phyloP scores from a whole-genome alignment of 495 filamentous ascomycete species.

The Neurospora sp. region DNA sequence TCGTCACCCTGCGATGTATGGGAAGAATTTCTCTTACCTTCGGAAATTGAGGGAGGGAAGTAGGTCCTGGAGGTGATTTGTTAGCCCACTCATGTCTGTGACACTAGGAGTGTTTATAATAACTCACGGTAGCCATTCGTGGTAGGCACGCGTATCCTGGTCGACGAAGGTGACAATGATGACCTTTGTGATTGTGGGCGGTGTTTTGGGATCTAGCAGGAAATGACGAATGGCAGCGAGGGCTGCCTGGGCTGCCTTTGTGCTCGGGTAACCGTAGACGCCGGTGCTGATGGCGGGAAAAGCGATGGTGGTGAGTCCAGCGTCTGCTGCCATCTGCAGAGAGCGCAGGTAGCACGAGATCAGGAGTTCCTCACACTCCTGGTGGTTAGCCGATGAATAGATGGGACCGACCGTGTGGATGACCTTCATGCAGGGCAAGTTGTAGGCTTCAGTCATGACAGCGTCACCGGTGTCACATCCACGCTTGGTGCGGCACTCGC shows the following conservation, averaged over 20 bases:
- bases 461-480: slow-evolving; percentile 73
- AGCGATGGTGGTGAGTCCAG: slow-evolving; percentile 59
- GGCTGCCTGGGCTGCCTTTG: slow-evolving; percentile 58
- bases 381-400: slow-evolving; percentile 41
- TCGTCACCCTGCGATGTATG: background rate
- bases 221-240: slow-evolving; percentile 60
- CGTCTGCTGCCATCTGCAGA: slow-evolving; percentile 59
- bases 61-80: background rate
- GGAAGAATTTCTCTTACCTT: background rate
- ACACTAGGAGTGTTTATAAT: background rate
- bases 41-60: background rate
- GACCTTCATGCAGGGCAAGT: slow-evolving; percentile 63
- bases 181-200: slow-evolving; percentile 53
- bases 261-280: slow-evolving; percentile 77
- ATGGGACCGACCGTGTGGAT: slow-evolving; percentile 89
- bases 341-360: slow-evolving; percentile 64
- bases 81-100: background rate
- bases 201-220: slow-evolving; percentile 44
- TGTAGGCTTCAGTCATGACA: slow-evolving; percentile 72
- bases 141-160: slow-evolving; percentile 69
- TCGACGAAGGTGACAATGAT: slow-evolving; percentile 72
- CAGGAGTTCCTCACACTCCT: slow-evolving; percentile 41
- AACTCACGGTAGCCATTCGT: slow-evolving; percentile 60
- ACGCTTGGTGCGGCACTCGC: slow-evolving; percentile 55
- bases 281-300: slow-evolving; percentile 83